These are phyloP conservation scores for Puccinia hordei DNA, from an alignment of 1,284 basidiomycete species.

Conservation along the genomic window DNA sequence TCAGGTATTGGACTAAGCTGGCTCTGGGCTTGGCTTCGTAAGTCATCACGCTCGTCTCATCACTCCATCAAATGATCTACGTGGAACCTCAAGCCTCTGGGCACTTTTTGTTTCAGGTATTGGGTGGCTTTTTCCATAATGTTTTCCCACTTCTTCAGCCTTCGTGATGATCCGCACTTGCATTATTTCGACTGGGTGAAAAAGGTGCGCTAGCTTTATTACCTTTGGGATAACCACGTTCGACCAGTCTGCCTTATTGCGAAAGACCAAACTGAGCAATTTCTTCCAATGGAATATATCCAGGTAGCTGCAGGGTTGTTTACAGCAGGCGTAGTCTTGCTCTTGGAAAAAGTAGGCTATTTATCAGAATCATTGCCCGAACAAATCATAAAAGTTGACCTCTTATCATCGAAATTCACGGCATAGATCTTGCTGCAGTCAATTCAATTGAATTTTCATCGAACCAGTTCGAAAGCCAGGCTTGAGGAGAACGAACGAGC, in stretches of 20 bases:
- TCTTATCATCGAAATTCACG: not conserved
- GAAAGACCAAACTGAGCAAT: not conserved
- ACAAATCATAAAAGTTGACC: not conserved
- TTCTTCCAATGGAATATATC: not conserved
- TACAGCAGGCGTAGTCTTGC: constrained; percentile 66
- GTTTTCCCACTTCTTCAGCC: not conserved
- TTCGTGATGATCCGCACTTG: constrained; percentile 2
- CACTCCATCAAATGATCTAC: not conserved
- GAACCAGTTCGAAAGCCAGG: constrained; percentile 22
- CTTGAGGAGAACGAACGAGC: constrained; percentile 22
- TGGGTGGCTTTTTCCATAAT: constrained; percentile 31
- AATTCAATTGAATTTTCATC: constrained; percentile 38
- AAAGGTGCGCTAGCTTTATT: constrained; percentile 13
- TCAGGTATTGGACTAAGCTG: constrained; percentile 29
- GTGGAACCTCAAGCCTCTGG: not conserved
- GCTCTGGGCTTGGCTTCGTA: constrained; percentile 25
- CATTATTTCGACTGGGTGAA: constrained; percentile 27
- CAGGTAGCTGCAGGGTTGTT: constrained; percentile 64
- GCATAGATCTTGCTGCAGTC: constrained; percentile 28
- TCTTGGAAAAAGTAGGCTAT: constrained; percentile 67
- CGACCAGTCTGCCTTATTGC: not conserved
- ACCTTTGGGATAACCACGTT: not conserved
- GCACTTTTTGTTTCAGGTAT: not conserved
- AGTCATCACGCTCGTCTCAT: not conserved
- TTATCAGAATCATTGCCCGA: not conserved